Conservation (phyloP, 2,329 filamentous ascomycete genomes). For the Diaporthe caulivora region DNA sequence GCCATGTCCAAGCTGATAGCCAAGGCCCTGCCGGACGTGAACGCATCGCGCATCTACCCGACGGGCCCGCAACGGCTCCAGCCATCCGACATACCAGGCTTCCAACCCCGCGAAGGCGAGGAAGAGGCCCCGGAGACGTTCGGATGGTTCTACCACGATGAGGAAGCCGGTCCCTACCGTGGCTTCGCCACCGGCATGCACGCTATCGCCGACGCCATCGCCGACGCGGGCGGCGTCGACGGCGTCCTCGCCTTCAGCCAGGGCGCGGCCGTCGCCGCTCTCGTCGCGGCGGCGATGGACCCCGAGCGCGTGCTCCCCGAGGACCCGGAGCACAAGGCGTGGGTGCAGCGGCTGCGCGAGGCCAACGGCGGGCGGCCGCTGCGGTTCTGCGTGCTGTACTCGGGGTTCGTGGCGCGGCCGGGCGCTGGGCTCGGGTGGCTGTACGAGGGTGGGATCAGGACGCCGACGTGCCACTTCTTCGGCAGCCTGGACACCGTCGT, state of each 20-base stretch:
- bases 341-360: slow-evolving; percentile 59
- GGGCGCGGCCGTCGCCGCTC: slow-evolving; percentile 77
- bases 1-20: slow-evolving; percentile 35
- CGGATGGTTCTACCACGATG: slow-evolving; percentile 36
- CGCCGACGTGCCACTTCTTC: slow-evolving; percentile 73
- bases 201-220: slow-evolving; percentile 54
- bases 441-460: slow-evolving; percentile 73
- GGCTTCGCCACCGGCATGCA: slow-evolving; percentile 72
- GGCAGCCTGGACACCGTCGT: slow-evolving; percentile 74
- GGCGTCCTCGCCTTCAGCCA: slow-evolving; percentile 87
- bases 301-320: slow-evolving; percentile 44
- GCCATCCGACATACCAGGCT: slow-evolving; percentile 34
- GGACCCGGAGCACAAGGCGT: slow-evolving; percentile 52
- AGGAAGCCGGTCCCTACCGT: slow-evolving; percentile 54
- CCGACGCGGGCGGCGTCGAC: slow-evolving; percentile 77
- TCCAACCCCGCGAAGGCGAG: slow-evolving; percentile 26
- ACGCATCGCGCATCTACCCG: slow-evolving; percentile 34
- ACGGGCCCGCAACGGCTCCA: slow-evolving; percentile 35
- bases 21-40: slow-evolving; percentile 34
- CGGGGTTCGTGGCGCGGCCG: slow-evolving; percentile 78
- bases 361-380: slow-evolving; percentile 62
- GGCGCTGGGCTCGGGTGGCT: slow-evolving; percentile 67
- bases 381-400: slow-evolving; percentile 82
- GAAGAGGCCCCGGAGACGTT: slow-evolving; percentile 23
- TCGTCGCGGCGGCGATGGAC: slow-evolving; percentile 82